Evolutionary conservation across 2,329 filamentous ascomycete genomes (phyloP).

Genomic region (Aspergillus sp.): DNA sequence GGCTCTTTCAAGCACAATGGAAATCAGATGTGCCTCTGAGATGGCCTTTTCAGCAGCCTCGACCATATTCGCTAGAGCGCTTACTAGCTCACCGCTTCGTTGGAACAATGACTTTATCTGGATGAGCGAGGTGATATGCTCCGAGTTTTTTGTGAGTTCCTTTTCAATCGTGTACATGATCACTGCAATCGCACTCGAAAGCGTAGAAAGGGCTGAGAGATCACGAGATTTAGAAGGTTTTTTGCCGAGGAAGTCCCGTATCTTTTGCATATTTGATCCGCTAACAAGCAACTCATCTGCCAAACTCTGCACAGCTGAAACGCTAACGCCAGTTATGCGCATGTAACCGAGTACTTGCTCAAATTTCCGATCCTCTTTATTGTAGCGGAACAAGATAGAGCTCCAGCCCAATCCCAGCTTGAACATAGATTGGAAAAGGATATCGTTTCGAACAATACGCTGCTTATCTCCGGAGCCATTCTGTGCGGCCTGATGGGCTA

Average conservation of each 20-base stretch:
- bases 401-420: constrained; percentile 45
- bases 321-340: constrained; percentile 52
- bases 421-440: constrained; percentile 42
- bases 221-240: constrained; percentile 25
- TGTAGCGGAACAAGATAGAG: constrained; percentile 44
- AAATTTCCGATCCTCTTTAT: constrained; percentile 36
- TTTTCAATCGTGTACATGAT: constrained; percentile 40
- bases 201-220: constrained; percentile 34
- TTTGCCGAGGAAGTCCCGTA: constrained; percentile 36
- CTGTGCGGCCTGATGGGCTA: constrained; percentile 27
- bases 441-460: constrained; percentile 35
- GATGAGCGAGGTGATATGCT: constrained; percentile 32
- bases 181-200: constrained; percentile 34
- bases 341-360: constrained; percentile 44
- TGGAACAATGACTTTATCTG: constrained; percentile 40
- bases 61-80: constrained; percentile 36
- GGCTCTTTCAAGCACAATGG: constrained; percentile 61
- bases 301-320: constrained; percentile 38
- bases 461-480: constrained; percentile 23
- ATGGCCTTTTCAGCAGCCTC: constrained; percentile 48
- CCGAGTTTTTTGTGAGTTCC: constrained; percentile 28
- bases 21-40: constrained; percentile 62
- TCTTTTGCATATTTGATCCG: constrained; percentile 37
- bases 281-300: constrained; percentile 33
- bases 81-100: constrained; percentile 38